Percentiles rank a stretch among this genome's conserved stretches.
phyloP scores from a whole-genome alignment of 371 early-diverging fungal genomes.

The Mucor velutinosus region DNA sequence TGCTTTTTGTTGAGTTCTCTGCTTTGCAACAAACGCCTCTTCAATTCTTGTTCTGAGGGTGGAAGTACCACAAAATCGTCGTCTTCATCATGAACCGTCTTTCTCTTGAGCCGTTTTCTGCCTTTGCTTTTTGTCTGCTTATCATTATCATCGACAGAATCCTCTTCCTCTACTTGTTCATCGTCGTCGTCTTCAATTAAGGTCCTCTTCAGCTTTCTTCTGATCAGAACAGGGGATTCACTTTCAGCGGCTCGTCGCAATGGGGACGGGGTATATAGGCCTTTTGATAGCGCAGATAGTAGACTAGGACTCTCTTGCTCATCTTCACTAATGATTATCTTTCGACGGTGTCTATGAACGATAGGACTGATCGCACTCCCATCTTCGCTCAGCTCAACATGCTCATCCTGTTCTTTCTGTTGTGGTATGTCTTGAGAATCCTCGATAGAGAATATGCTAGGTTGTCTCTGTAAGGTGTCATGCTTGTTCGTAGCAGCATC shows the following conservation, averaged over 20 bases:
- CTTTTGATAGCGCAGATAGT: background rate
- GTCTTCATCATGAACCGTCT: background rate
- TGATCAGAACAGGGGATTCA: background rate
- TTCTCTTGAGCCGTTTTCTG: background rate
- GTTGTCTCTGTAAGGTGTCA: background rate
- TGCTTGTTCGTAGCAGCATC: too few relatives aligned
- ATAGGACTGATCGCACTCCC: background rate
- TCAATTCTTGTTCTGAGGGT: background rate
- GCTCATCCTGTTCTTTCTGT: background rate
- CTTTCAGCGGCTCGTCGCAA: background rate
- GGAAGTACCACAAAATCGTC: constrained; percentile 3
- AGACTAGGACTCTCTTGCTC: constrained; percentile 4
- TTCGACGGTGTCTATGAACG: background rate
- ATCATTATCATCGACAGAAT: background rate
- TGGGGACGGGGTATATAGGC: constrained; percentile 6
- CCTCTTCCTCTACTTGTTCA: background rate
- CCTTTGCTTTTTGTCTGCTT: background rate
- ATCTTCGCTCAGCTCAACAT: background rate
- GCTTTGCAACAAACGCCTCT: background rate
- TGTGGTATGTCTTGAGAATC: background rate
- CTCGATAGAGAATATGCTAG: background rate
- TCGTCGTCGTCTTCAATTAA: constrained; percentile 7
- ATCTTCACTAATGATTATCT: background rate
- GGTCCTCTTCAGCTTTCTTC: background rate
- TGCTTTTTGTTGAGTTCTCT: background rate